These are phyloP conservation scores for Cryptococcus wingfieldii DNA, from an alignment of 1,284 basidiomycete genomes.

Conservation along the genomic window DNA sequence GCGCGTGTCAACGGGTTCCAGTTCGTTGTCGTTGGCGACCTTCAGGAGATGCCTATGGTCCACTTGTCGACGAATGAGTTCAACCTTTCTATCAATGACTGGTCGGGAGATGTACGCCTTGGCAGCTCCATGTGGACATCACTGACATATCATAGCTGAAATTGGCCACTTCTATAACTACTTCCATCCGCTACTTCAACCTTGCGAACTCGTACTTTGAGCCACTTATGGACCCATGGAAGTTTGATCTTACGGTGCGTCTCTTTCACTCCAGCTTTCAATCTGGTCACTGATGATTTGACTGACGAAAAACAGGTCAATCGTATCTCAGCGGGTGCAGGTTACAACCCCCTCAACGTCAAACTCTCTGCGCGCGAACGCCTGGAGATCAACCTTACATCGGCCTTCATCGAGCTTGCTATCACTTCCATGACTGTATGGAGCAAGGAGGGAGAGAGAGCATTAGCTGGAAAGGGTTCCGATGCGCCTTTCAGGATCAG, in stretches of 20 bases:
- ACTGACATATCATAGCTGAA: constrained; percentile 58
- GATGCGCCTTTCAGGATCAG: constrained; percentile 90
- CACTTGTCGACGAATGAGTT: constrained; percentile 86
- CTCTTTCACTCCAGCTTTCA: constrained; percentile 24
- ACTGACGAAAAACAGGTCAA: constrained; percentile 19
- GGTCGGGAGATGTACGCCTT: constrained; percentile 76
- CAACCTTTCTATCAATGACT: constrained; percentile 78
- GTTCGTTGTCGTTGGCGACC: constrained; percentile 87
- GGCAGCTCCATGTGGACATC: not conserved
- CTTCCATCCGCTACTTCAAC: constrained; percentile 93
- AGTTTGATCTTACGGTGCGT: constrained; percentile 66
- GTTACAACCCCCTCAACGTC: constrained; percentile 58
- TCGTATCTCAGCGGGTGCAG: constrained; percentile 44
- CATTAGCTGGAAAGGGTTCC: constrained; percentile 67
- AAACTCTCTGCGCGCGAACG: constrained; percentile 73
- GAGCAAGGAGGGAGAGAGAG: constrained; percentile 66
- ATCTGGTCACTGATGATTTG: not conserved
- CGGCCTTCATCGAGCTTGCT: constrained; percentile 83
- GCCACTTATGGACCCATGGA: constrained; percentile 98
- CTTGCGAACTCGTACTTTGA: constrained; percentile 98
- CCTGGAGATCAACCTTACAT: constrained; percentile 87
- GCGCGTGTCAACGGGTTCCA: constrained; percentile 85
- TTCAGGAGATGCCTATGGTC: constrained; percentile 90
- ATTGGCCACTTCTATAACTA: constrained; percentile 72
- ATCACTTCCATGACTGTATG: constrained; percentile 69